Evolutionary conservation across 495 filamentous ascomycete species (phyloP).

Genomic region (Tetracladium marchalianum): DNA sequence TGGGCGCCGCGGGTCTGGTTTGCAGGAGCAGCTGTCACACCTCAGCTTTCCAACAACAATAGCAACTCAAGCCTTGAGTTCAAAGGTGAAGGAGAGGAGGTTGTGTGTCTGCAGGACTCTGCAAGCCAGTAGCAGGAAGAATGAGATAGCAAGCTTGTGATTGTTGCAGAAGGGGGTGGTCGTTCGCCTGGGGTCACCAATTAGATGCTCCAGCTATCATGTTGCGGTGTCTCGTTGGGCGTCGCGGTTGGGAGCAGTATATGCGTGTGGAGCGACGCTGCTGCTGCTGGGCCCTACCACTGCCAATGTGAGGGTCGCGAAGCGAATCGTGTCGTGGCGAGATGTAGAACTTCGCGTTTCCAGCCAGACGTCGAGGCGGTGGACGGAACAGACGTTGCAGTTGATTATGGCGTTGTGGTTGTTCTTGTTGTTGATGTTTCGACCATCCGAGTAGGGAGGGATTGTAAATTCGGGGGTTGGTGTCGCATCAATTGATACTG

Average conservation of each 20-base stretch:
- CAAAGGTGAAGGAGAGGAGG: not conserved
- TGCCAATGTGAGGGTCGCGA: not conserved
- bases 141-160: constrained; percentile 7
- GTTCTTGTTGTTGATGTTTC: too few relatives aligned
- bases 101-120: not conserved
- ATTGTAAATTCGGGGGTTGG: too few relatives aligned
- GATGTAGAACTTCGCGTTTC: too few relatives aligned
- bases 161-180: constrained; percentile 9
- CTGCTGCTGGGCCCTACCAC: not conserved
- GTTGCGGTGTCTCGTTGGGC: constrained; percentile 6
- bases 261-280: constrained; percentile 1
- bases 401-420: too few relatives aligned
- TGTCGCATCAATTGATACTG: too few relatives aligned
- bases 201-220: constrained; percentile 16
- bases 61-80: not conserved
- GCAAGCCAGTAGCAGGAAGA: not conserved
- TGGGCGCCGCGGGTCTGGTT: too few relatives aligned
- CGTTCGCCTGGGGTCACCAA: constrained; percentile 25
- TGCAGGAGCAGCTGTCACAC: too few relatives aligned
- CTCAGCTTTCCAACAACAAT: too few relatives aligned
- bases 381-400: too few relatives aligned
- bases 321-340: too few relatives aligned
- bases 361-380: too few relatives aligned
- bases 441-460: too few relatives aligned
- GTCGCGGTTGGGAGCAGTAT: not conserved